Evolutionary conservation across 2,329 filamentous ascomycete genomes (phyloP).

Genomic region (Cercospora zeina): DNA sequence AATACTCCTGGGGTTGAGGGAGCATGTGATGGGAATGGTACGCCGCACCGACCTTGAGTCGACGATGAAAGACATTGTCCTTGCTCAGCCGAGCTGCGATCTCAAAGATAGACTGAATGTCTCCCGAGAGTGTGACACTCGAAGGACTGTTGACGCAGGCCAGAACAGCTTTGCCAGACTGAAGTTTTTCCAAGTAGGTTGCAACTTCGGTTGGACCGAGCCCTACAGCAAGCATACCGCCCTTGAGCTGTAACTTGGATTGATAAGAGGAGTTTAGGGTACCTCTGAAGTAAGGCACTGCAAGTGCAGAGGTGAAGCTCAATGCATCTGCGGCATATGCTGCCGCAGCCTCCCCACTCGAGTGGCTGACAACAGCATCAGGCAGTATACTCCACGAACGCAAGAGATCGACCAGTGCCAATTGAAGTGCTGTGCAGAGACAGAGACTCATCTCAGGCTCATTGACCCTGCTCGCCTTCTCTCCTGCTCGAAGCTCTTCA

Average conservation of each 20-base stretch:
- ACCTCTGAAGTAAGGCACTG: background rate
- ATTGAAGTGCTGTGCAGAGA: background rate
- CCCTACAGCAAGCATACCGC: too few relatives aligned
- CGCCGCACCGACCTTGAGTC: background rate
- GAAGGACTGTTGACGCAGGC: too few relatives aligned
- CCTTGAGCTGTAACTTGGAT: too few relatives aligned
- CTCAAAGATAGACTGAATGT: too few relatives aligned
- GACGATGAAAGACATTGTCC: background rate
- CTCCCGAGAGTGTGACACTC: too few relatives aligned
- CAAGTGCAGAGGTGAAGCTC: too few relatives aligned
- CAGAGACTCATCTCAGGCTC: background rate
- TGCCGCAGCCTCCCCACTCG: background rate
- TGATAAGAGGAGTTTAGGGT: too few relatives aligned
- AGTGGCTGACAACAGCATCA: background rate
- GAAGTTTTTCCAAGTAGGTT: too few relatives aligned
- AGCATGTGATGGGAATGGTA: background rate
- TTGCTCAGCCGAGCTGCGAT: too few relatives aligned
- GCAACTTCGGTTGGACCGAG: too few relatives aligned
- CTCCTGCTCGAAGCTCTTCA: too few relatives aligned
- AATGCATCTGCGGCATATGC: background rate
- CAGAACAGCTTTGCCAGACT: too few relatives aligned
- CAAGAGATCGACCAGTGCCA: background rate
- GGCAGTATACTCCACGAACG: background rate
- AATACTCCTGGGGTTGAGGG: background rate
- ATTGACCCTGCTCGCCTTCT: background rate